Conservation (phyloP, 116 monocot species). For the Posidonia oceanica region DNA sequence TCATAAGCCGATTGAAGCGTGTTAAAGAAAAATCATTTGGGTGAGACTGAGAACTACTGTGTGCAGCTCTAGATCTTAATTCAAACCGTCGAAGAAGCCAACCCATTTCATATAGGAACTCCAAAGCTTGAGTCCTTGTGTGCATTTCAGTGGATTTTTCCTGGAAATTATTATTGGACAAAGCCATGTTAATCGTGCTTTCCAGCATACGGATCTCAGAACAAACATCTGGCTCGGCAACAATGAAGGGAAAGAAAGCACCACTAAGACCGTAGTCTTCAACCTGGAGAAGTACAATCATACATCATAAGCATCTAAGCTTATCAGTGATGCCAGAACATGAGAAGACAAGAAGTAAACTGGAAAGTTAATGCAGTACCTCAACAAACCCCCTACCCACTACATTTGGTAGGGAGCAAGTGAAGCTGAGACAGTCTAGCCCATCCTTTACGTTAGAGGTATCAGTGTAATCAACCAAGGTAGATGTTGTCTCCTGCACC, state of each 20-base stretch:
- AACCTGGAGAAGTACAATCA: constrained; percentile 27
- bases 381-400: constrained; percentile 84
- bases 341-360: not conserved
- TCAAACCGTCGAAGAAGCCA: constrained; percentile 66
- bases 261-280: constrained; percentile 62
- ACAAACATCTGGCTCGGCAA: constrained; percentile 74
- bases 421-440: constrained; percentile 40
- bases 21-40: constrained; percentile 21
- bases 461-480: constrained; percentile 16
- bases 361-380: constrained; percentile 19
- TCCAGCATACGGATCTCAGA: constrained; percentile 69
- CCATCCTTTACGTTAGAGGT: constrained; percentile 5
- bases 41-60: constrained; percentile 3
- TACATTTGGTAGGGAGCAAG: constrained; percentile 51
- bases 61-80: constrained; percentile 13
- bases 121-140: constrained; percentile 33
- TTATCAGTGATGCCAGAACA: not conserved
- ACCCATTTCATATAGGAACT: constrained; percentile 82
- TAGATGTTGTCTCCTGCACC: constrained; percentile 33
- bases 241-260: constrained; percentile 73
- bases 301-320: not conserved
- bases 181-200: constrained; percentile 14
- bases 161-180: constrained; percentile 5
- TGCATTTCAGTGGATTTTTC: constrained; percentile 10
- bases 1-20: constrained; percentile 50